phyloP scores from a whole-genome alignment of 2,329 filamentous ascomycete genomes.

The Aureobasidium sp. region DNA sequence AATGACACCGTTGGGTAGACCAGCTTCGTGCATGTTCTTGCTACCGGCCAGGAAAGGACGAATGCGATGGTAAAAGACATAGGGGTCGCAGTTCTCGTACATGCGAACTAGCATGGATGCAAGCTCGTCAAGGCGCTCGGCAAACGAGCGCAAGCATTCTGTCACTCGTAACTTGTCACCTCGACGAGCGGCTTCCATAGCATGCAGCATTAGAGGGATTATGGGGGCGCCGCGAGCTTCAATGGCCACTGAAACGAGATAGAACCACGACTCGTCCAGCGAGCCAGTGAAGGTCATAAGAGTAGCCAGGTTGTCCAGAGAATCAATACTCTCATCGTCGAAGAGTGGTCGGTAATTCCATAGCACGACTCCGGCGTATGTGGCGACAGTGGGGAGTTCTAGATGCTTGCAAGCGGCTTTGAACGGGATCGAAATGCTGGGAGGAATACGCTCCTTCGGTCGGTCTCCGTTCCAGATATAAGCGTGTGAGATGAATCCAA shows the following conservation, averaged over 20 bases:
- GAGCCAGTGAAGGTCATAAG: slow-evolving; percentile 89
- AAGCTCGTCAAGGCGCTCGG: slow-evolving; percentile 80
- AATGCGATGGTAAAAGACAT: slow-evolving; percentile 91
- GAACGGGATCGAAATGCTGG: slow-evolving; percentile 74
- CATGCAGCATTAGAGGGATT: slow-evolving; percentile 79
- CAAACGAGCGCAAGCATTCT: slow-evolving; percentile 68
- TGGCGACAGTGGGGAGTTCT: slow-evolving; percentile 85
- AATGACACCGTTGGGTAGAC: slow-evolving; percentile 74
- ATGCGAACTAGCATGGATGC: slow-evolving; percentile 71
- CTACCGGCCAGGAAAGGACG: slow-evolving; percentile 92
- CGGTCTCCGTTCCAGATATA: slow-evolving; percentile 83
- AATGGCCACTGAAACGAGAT: slow-evolving; percentile 89
- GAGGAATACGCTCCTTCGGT: slow-evolving; percentile 64
- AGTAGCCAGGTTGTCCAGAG: slow-evolving; percentile 78
- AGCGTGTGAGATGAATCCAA: slow-evolving; percentile 72
- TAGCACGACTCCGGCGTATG: slow-evolving; percentile 81
- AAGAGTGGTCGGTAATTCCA: slow-evolving; percentile 98
- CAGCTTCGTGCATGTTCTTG: slow-evolving; percentile 95
- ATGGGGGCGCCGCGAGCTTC: slow-evolving; percentile 84
- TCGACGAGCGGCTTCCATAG: slow-evolving; percentile 68
- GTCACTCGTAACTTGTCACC: slow-evolving; percentile 65
- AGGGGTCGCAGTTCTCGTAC: slow-evolving; percentile 92
- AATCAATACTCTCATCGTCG: slow-evolving; percentile 68
- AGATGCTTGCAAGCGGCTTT: slow-evolving; percentile 63
- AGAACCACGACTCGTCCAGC: slow-evolving; percentile 97